A percentile compares a stretch with the other conserved stretches of the same genome.
Evolutionary conservation across 352 stramenopile genomes (phyloP).

Genomic region (Phytophthora pini): DNA sequence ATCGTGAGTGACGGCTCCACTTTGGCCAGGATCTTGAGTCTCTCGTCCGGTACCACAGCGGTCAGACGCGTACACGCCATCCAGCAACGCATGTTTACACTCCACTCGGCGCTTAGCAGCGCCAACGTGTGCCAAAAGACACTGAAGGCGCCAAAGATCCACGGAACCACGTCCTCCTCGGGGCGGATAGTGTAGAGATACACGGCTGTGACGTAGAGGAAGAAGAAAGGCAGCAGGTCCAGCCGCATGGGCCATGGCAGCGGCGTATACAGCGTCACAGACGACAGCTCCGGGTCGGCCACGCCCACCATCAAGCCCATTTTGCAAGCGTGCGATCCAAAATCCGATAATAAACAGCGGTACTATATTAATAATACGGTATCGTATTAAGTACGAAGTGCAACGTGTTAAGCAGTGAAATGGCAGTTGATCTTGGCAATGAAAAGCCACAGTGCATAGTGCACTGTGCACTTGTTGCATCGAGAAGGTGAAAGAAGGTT

Average conservation of each 20-base stretch:
- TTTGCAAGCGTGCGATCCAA: constrained; percentile 14
- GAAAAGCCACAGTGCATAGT: no score
- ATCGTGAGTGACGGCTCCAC: constrained; percentile 59
- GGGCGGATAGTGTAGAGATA: constrained; percentile 66
- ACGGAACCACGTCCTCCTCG: constrained; percentile 45
- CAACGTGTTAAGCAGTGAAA: constrained; percentile 17
- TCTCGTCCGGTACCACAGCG: constrained; percentile 73
- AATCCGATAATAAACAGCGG: constrained; percentile 6
- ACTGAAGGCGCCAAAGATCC: constrained; percentile 51
- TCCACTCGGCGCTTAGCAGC: constrained; percentile 62
- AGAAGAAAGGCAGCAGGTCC: constrained; percentile 71
- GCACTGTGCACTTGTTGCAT: no score
- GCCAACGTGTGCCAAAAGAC: constrained; percentile 61
- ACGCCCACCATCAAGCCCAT: constrained; percentile 48
- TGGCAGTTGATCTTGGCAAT: no score
- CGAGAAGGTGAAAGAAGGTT: constrained; percentile 1
- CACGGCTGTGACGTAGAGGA: constrained; percentile 67
- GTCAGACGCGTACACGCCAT: constrained; percentile 45
- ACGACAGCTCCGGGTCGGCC: constrained; percentile 58
- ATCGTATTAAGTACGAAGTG: constrained; percentile 41
- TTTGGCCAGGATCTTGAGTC: constrained; percentile 56
- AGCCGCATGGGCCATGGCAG: constrained; percentile 66
- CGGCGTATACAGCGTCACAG: constrained; percentile 66
- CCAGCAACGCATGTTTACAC: constrained; percentile 69
- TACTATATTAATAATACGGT: no score